phyloP scores from a whole-genome alignment of 805 yeast genomes.

The Wickerhamomyces silvicola region DNA sequence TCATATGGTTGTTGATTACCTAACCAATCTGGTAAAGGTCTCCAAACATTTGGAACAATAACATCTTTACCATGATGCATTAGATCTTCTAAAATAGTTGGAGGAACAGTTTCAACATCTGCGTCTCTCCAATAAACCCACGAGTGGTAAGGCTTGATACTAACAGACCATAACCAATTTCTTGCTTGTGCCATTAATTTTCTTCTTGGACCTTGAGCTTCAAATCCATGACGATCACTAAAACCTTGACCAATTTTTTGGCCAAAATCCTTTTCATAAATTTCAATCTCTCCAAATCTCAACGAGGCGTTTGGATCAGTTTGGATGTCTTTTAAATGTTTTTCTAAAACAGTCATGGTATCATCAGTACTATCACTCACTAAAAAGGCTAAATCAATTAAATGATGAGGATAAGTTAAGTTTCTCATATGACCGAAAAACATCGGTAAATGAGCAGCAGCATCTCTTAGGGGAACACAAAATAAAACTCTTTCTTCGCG shows the following conservation, averaged over 20 bases:
- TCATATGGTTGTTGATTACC: constrained; percentile 85
- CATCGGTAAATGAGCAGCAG: constrained; percentile 84
- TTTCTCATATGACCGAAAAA: constrained; percentile 78
- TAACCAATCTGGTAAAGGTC: constrained; percentile 83
- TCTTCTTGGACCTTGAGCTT: constrained; percentile 93
- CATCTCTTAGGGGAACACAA: constrained; percentile 90
- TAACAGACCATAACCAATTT: constrained; percentile 88
- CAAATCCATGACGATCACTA: constrained; percentile 90
- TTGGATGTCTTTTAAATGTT: constrained; percentile 59
- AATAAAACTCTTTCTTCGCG: constrained; percentile 72
- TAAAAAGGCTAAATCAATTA: constrained; percentile 77
- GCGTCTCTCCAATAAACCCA: constrained; percentile 99
- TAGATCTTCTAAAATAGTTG: constrained; percentile 81
- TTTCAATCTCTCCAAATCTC: constrained; percentile 80
- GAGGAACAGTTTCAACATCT: constrained; percentile 85
- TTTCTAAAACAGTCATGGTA: constrained; percentile 65
- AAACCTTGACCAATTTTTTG: constrained; percentile 91
- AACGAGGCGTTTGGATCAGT: constrained; percentile 49
- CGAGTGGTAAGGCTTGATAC: constrained; percentile 86
- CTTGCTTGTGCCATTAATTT: constrained; percentile 95
- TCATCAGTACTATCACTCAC: constrained; percentile 89
- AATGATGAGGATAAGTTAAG: constrained; percentile 80
- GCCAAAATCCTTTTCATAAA: constrained; percentile 89
- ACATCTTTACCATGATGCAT: constrained; percentile 91
- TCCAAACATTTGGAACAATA: constrained; percentile 92